These are phyloP conservation scores for Paspalum vaginatum DNA, from an alignment of 176 grass and related monocot genomes.

Conservation along the genomic window DNA sequence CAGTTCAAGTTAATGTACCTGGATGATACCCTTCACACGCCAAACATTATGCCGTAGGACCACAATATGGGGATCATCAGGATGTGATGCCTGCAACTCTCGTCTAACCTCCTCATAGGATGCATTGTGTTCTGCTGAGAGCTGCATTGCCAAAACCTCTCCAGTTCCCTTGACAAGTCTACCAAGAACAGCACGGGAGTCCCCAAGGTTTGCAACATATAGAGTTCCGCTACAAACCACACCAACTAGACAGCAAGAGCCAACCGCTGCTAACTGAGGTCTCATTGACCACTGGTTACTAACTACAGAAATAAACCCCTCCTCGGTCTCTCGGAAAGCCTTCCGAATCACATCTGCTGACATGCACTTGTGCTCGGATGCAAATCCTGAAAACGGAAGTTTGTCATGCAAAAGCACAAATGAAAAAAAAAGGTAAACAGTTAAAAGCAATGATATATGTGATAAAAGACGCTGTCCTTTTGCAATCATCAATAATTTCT, in stretches of 20 bases:
- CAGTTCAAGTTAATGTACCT: constrained; percentile 48
- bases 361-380: constrained; percentile 74
- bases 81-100: constrained; percentile 75
- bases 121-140: constrained; percentile 89
- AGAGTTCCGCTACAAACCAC: constrained; percentile 68
- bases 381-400: constrained; percentile 56
- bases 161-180: constrained; percentile 74
- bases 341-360: constrained; percentile 75
- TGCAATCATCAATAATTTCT: constrained; percentile 13
- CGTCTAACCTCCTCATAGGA: constrained; percentile 69
- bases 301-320: constrained; percentile 78
- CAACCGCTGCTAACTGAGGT: constrained; percentile 84
- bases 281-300: constrained; percentile 68
- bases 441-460: constrained; percentile 29
- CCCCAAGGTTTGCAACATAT: constrained; percentile 76
- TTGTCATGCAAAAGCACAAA: constrained; percentile 24
- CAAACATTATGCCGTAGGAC: constrained; percentile 85
- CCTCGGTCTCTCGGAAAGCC: constrained; percentile 73
- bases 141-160: constrained; percentile 77
- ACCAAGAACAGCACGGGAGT: constrained; percentile 78
- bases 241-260: constrained; percentile 83
- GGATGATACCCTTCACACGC: constrained; percentile 93
- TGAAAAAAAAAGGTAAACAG: constrained; percentile 25
- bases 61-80: constrained; percentile 79
- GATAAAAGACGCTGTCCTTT: background rate